These are phyloP conservation scores for Trichaptum fuscoviolaceum DNA, from an alignment of 768 basidiomycete genomes.

Conservation along the genomic window DNA sequence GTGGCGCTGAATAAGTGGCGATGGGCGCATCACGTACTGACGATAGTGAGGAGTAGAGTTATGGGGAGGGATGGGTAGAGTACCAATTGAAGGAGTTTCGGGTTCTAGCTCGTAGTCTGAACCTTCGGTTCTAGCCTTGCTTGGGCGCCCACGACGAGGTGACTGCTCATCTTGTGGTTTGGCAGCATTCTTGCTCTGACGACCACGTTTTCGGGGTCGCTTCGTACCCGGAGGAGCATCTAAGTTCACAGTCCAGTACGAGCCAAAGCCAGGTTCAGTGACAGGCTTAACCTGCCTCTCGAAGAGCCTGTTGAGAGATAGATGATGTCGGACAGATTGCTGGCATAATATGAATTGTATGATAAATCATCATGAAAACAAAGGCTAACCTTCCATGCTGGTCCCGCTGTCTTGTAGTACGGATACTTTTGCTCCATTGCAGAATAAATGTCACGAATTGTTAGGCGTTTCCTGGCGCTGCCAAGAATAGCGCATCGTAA, in stretches of 20 bases:
- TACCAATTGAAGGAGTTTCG: neutral
- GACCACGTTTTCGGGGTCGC: conserved; percentile 75
- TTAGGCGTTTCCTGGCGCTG: conserved; percentile 66
- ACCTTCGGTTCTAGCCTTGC: neutral
- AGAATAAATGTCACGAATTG: conserved; percentile 81
- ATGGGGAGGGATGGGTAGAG: neutral
- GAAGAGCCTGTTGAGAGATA: conserved; percentile 77
- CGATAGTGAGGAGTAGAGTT: neutral
- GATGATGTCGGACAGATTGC: conserved; percentile 87
- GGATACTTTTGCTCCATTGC: conserved; percentile 84
- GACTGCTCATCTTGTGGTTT: conserved; percentile 12
- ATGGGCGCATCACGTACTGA: neutral
- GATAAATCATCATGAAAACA: neutral
- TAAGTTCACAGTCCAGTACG: conserved; percentile 88
- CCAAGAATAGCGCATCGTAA: conserved; percentile 81
- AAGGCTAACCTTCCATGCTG: conserved; percentile 72
- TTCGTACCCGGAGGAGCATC: conserved; percentile 82
- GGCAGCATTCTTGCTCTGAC: conserved; percentile 43
- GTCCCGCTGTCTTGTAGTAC: conserved; percentile 74
- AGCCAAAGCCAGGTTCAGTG: conserved; percentile 82
- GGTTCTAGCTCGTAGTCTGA: neutral
- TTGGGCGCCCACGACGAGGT: neutral
- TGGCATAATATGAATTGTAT: conserved; percentile 23
- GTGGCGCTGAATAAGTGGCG: neutral
- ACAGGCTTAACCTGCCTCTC: conserved; percentile 78